Evolutionary conservation across 2,329 filamentous ascomycete genomes (phyloP).

Genomic region (Dothideomycetes sp.): DNA sequence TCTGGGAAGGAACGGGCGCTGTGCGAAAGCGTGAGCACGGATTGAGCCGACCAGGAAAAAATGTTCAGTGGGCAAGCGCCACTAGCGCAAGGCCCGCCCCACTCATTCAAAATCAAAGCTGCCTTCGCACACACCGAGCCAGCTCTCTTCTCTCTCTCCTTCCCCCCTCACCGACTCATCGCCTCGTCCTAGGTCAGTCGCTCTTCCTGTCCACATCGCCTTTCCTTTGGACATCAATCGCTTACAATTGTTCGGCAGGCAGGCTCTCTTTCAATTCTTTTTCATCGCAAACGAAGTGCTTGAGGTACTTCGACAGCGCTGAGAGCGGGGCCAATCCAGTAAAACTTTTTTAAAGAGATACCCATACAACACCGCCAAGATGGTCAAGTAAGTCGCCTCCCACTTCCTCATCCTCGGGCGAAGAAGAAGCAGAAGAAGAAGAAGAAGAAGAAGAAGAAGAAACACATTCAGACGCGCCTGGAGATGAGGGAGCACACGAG

Average conservation of each 20-base stretch:
- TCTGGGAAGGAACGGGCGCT: not conserved
- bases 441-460: not conserved
- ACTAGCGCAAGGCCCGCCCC: not conserved
- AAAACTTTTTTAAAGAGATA: constrained; percentile 20
- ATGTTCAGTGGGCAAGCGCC: not conserved
- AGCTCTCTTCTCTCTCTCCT: constrained; percentile 8
- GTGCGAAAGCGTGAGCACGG: not conserved
- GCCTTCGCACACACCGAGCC: not conserved
- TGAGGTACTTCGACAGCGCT: constrained; percentile 18
- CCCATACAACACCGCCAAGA: constrained; percentile 69
- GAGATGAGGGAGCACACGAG: not conserved
- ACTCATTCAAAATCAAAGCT: constrained; percentile 6
- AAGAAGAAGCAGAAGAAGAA: too few relatives aligned
- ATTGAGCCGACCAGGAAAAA: not conserved
- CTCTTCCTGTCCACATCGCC: constrained; percentile 2
- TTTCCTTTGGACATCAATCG: constrained; percentile 3
- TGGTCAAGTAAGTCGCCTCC: constrained; percentile 86
- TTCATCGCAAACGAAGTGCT: constrained; percentile 9
- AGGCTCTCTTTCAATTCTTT: constrained; percentile 20
- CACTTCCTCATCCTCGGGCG: not conserved
- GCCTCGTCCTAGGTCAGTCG: constrained; percentile 11
- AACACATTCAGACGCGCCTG: not conserved
- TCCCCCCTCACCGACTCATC: constrained; percentile 10
- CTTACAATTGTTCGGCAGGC: constrained; percentile 16
- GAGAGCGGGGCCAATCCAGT: constrained; percentile 20